Base-by-base conservation (phyloP, 495 filamentous ascomycete species). In the Diplogelasinospora grovesii region DNA sequence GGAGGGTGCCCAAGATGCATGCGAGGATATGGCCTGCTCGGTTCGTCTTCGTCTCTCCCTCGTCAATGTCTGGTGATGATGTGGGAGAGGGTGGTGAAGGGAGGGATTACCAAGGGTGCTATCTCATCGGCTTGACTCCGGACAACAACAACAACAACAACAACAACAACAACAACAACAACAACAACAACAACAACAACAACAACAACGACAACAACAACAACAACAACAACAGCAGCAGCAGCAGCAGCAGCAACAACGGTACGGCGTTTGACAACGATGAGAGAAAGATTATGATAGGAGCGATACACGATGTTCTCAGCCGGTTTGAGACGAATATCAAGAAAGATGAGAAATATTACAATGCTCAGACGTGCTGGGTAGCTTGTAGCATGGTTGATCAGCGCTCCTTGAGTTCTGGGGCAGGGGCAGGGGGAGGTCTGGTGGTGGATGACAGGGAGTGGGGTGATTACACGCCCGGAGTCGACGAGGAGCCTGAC, bases 101-200 rank as follows among this genome's bases (percentile, higher is more conserved):
- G n/a, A n/a, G 45, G 1, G 70, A 73, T 29, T 75, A 71, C 45
- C 56, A 70, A 21, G 74, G 71, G 5, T 69, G 62, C 39, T 81
- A 79, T 41, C 65, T 82, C 10, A 63, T 81, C 16, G 77, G 78
- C 5, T 54, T 82, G 16, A n/a, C n/a, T n/a, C n/a, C n/a, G n/a
- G 67, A 69, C 22, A 65, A 60, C 19, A 24, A 23, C 4, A 36
- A 47, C 28, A 15, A 8, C 2, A 18, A 14, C 11, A 18, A 29
- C 6, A 28, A 10, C 8, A 15, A 18, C n/a, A 8, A 11, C 8
- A 41, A 10, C 30, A n/a, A n/a, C n/a, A n/a, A n/a, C n/a, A n/a
- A n/a, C n/a, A n/a, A n/a, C n/a, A n/a, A n/a, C n/a, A n/a, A n/a
- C n/a, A n/a, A n/a, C 13, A 13, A 69, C 22, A 65, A 60, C 19